phyloP scores from a whole-genome alignment of 2,329 filamentous ascomycete species.

The Aaosphaeria pasadenensis region DNA sequence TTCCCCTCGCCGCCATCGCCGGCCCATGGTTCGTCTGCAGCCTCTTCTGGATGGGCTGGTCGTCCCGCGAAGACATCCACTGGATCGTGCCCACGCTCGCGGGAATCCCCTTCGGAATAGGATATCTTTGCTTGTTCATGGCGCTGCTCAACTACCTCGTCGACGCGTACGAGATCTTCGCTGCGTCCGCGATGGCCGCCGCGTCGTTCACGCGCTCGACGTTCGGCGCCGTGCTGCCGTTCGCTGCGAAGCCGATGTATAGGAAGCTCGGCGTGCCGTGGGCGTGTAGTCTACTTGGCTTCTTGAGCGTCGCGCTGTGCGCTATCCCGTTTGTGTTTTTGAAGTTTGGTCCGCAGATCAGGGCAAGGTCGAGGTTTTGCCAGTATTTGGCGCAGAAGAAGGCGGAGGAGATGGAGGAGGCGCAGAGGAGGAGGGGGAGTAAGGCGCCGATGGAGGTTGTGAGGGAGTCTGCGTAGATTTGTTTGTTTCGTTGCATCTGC shows the following conservation, averaged over 20 bases:
- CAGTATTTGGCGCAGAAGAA: conserved; percentile 50
- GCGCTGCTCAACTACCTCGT: conserved; percentile 59
- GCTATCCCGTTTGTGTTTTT: conserved; percentile 60
- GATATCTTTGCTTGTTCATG: conserved; percentile 51
- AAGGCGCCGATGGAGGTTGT: too few relatives aligned
- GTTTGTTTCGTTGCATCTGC: too few relatives aligned
- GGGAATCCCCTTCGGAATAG: conserved; percentile 44
- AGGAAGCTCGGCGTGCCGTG: conserved; percentile 66
- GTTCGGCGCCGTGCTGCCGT: conserved; percentile 65
- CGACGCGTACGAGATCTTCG: conserved; percentile 69
- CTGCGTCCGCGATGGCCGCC: conserved; percentile 75
- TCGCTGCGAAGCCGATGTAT: conserved; percentile 59
- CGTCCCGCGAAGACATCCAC: conserved; percentile 33
- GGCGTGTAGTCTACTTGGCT: conserved; percentile 53
- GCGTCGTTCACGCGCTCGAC: conserved; percentile 76
- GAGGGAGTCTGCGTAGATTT: too few relatives aligned
- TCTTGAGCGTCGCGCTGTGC: conserved; percentile 49
- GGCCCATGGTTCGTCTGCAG: conserved; percentile 55
- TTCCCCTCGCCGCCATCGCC: conserved; percentile 69
- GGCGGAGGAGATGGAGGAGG: conserved; percentile 21
- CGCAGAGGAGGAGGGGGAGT: conserved; percentile 8
- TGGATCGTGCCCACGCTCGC: conserved; percentile 45
- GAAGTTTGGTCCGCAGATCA: conserved; percentile 52
- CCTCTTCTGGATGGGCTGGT: conserved; percentile 46
- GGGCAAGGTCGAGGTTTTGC: conserved; percentile 60